These are phyloP conservation scores for Leucosporidium scottii DNA, from an alignment of 768 basidiomycete species.

Conservation along the genomic window DNA sequence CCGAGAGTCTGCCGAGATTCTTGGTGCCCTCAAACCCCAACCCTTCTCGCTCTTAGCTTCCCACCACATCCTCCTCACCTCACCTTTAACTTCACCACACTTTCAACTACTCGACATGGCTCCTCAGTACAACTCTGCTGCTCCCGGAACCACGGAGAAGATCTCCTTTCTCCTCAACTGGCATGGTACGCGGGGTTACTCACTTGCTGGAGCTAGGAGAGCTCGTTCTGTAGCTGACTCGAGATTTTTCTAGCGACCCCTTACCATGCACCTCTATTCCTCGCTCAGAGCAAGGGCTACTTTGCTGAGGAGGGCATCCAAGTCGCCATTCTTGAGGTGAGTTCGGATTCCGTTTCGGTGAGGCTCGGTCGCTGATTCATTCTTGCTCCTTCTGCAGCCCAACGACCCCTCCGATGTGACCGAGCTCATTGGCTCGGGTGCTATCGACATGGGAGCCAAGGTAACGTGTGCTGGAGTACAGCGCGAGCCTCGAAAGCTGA, in stretches of 20 bases:
- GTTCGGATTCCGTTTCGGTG: not conserved
- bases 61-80: no score
- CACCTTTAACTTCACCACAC: no score
- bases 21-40: no score
- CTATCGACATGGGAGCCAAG: slow-evolving; percentile 32
- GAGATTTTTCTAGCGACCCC: no score
- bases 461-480: not conserved
- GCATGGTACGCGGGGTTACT: not conserved
- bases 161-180: slow-evolving; percentile 31
- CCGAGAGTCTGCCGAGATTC: no score
- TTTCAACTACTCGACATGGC: no score
- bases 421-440: slow-evolving; percentile 27
- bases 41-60: no score
- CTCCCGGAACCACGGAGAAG: slow-evolving; percentile 21
- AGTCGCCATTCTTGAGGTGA: slow-evolving; percentile 35
- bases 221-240: no score
- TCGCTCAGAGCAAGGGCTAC: slow-evolving; percentile 33
- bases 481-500: no score
- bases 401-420: slow-evolving; percentile 35
- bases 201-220: no score
- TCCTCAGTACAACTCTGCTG: not conserved
- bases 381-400: slow-evolving; percentile 11
- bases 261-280: slow-evolving; percentile 36
- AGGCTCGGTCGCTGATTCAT: not conserved
- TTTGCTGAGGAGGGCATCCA: slow-evolving; percentile 35